Conservation (phyloP, 2,329 filamentous ascomycete genomes). For the Fonsecaea pedrosoi region DNA sequence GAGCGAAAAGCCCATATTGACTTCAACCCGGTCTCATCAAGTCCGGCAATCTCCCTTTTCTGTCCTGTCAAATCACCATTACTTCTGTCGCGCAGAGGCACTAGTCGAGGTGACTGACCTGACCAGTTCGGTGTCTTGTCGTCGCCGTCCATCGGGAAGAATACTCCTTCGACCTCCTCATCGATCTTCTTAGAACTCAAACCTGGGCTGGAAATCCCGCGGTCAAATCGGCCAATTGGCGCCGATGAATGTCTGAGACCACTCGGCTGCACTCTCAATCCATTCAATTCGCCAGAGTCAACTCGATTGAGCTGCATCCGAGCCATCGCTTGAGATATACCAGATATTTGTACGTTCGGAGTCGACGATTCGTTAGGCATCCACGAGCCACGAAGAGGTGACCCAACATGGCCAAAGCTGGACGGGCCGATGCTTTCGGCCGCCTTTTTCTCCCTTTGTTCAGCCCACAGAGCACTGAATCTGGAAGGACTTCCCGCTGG, state of each 20-base stretch:
- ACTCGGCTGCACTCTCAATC: constrained; percentile 32
- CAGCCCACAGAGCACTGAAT: constrained; percentile 66
- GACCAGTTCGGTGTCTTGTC: constrained; percentile 46
- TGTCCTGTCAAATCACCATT: constrained; percentile 24
- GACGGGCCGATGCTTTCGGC: constrained; percentile 54
- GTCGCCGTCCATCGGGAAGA: constrained; percentile 60
- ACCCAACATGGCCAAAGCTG: constrained; percentile 67
- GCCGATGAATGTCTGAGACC: constrained; percentile 48
- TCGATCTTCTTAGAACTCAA: constrained; percentile 56
- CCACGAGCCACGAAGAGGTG: constrained; percentile 68
- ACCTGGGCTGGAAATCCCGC: constrained; percentile 54
- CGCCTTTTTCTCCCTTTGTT: constrained; percentile 59
- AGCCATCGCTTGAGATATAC: constrained; percentile 41
- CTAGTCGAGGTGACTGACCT: constrained; percentile 32
- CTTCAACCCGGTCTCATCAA: constrained; percentile 24
- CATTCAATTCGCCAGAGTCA: constrained; percentile 41
- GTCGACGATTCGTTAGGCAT: constrained; percentile 35
- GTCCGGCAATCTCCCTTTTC: constrained; percentile 23
- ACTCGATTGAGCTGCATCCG: constrained; percentile 51
- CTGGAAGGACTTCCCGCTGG: constrained; percentile 65
- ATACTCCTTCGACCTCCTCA: constrained; percentile 54
- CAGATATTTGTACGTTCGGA: constrained; percentile 36
- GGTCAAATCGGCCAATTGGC: constrained; percentile 48
- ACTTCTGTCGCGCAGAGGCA: constrained; percentile 33
- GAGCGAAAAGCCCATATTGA: constrained; percentile 33